Percentiles rank a stretch among this genome's conserved stretches.
These are phyloP conservation scores for Lolium rigidum DNA, from an alignment of 176 grass and related monocot species.

Conservation along the genomic window DNA sequence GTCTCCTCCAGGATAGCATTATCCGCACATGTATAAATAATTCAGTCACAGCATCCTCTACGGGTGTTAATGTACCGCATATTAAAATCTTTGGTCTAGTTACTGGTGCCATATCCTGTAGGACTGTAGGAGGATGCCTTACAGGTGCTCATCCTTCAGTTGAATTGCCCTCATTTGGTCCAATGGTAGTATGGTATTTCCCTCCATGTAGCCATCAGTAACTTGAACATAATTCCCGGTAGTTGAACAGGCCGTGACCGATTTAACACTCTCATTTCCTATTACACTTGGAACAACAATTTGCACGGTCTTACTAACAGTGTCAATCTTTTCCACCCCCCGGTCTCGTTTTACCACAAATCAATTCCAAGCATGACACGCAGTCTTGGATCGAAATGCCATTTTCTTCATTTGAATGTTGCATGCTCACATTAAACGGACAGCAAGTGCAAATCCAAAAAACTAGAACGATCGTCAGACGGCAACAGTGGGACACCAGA, in stretches of 20 bases:
- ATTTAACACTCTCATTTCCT: slow-evolving; percentile 16
- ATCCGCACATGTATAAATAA: slow-evolving; percentile 39
- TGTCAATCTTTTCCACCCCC: too few species aligned
- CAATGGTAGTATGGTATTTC: slow-evolving; percentile 53
- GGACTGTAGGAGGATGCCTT: neutral
- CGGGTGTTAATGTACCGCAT: slow-evolving; percentile 30
- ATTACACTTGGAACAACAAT: slow-evolving; percentile 33
- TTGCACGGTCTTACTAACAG: too few species aligned
- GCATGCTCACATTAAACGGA: neutral
- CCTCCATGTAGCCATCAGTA: slow-evolving; percentile 30
- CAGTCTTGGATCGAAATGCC: neutral
- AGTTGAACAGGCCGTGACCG: slow-evolving; percentile 4
- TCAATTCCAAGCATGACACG: too few species aligned
- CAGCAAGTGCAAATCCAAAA: neutral
- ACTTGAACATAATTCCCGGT: slow-evolving; percentile 17
- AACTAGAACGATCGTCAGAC: neutral
- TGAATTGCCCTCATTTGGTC: slow-evolving; percentile 37
- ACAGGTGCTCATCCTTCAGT: neutral
- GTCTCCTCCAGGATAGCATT: slow-evolving; percentile 3
- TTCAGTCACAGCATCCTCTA: slow-evolving; percentile 34
- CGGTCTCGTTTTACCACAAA: too few species aligned
- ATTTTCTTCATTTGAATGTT: neutral
- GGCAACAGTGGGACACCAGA: neutral
- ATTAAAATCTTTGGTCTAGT: slow-evolving; percentile 26
- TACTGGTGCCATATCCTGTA: neutral